Conservation (phyloP, 257 asterid genomes). For the Forsythia viridissima region DNA sequence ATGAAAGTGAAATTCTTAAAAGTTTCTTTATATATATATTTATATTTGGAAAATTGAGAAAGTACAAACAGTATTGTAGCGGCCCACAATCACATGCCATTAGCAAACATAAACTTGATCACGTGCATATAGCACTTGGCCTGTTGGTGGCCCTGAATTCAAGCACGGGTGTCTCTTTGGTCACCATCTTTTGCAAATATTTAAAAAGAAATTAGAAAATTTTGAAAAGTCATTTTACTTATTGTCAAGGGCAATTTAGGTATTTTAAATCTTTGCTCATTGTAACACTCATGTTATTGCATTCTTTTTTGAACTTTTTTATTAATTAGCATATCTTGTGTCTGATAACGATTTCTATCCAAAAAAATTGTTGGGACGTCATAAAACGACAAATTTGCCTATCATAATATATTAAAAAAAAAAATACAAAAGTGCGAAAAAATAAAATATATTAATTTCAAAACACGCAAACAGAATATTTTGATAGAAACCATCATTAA, state of each 20-base stretch:
- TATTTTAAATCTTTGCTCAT: no score
- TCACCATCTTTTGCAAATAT: neutral
- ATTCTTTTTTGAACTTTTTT: no score
- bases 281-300: no score
- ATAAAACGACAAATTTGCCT: no score
- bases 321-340: no score
- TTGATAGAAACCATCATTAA: no score
- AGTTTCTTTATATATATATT: neutral
- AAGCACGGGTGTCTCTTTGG: neutral
- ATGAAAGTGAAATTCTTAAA: neutral
- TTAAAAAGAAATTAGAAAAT: neutral
- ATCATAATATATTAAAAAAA: no score
- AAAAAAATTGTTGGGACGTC: no score
- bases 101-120: slow-evolving; percentile 5
- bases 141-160: neutral
- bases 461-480: no score
- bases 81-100: slow-evolving; percentile 3
- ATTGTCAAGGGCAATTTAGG: neutral
- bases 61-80: neutral
- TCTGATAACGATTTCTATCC: no score
- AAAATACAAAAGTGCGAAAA: no score
- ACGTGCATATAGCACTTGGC: neutral
- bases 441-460: no score
- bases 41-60: neutral
- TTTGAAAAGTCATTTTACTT: neutral